Base-by-base conservation (phyloP, 495 filamentous ascomycete genomes). In the Hypoxylon perforatum region DNA sequence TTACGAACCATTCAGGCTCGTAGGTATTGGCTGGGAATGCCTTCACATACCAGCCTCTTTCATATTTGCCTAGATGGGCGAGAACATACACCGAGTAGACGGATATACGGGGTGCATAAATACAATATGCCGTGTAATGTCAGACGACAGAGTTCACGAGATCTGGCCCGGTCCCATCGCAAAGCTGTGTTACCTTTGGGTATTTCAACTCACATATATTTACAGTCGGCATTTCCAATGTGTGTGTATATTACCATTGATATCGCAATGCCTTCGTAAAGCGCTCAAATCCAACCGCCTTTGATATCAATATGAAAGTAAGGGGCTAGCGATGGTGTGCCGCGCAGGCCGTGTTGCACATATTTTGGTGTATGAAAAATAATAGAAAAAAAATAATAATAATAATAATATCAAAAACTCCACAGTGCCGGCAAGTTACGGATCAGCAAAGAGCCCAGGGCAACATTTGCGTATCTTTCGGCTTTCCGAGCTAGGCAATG, bases 1-100 rank as follows among this genome's bases (percentile, higher is more conserved):
- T 48, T 57, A 57, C 46, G 57, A 57, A 57, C 57, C 52, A 57
- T 56, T 15, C 15, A 5, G 9, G 21, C 25, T 53, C 15, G 41
- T 48, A 33, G 52, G 48, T 45, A 58, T 61, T 67, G 64, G 58
- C 23, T 54, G 54, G 51, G 46, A 49, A 62, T 67, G 54, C 33
- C 41, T 28, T 47, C 42, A 49, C 49, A n/a, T n/a, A 39, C 56
- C 38, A 52, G 33, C 46, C 48, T 61, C 42, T n/a, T 45, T 45
- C 23, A 38, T 50, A 38, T 38, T 39, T 38, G 44, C 15, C 42
- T 35, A 44, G 15, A 30, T 19, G 44, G 23, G 41, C 53, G 57
- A 67, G 63, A 67, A 42, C 57, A n/a, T 18, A 66, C 47, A 51
- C 33, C 39, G 41, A 38, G 30, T 9, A 33, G 8, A 33, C 30